These are phyloP conservation scores for Recurvomyces mirabilis DNA, from an alignment of 495 filamentous ascomycete genomes.

Conservation along the genomic window DNA sequence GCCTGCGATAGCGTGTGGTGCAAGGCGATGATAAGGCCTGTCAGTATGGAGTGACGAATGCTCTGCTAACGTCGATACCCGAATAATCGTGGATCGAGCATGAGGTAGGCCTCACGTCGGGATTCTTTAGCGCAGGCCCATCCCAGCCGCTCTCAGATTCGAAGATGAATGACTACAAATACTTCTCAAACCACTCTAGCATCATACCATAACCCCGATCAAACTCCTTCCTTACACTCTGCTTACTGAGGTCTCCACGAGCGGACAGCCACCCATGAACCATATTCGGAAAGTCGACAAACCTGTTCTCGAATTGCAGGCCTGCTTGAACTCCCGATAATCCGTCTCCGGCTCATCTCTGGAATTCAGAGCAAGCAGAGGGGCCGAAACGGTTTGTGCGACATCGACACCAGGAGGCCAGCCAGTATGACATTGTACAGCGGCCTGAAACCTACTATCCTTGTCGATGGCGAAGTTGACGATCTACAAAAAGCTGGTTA, in stretches of 20 bases:
- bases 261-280: conserved; percentile 9
- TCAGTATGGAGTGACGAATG: no score
- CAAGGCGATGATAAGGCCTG: no score
- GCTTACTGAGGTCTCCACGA: conserved; percentile 3
- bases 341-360: conserved; percentile 8
- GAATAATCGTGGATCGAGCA: no score
- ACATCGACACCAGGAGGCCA: background rate
- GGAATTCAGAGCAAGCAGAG: conserved; percentile 5
- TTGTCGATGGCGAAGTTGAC: background rate
- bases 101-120: no score
- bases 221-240: conserved; percentile 1
- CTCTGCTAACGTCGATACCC: no score
- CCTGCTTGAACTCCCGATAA: background rate
- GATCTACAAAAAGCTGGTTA: no score
- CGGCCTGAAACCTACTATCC: background rate
- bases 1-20: no score
- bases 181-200: conserved; percentile 5
- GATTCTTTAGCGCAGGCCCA: no score
- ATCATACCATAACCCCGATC: conserved; percentile 11
- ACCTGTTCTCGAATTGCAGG: conserved; percentile 1
- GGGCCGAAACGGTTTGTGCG: background rate
- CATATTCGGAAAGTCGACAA: conserved; percentile 1
- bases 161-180: no score
- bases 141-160: no score
- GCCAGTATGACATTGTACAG: background rate